Conservation (phyloP, 768 basidiomycete genomes). For the Exidia glandulosa region DNA sequence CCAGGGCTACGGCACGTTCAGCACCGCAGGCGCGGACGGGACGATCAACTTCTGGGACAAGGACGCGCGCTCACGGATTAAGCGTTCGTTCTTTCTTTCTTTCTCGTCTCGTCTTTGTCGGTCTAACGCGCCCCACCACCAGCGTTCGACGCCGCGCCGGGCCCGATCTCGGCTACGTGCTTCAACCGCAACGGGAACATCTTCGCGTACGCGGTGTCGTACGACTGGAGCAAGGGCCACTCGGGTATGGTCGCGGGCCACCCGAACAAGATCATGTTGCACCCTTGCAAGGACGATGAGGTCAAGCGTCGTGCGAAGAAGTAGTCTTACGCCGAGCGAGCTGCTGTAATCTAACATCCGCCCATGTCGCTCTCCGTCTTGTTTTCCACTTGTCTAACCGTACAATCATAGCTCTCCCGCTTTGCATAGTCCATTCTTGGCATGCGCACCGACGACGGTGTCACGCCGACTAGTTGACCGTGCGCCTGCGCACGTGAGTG, state of each 20-base stretch:
- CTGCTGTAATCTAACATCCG: no score
- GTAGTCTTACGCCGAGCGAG: no score
- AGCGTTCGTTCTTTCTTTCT: constrained; percentile 40
- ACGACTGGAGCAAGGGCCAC: constrained; percentile 91
- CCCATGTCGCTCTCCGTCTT: no score
- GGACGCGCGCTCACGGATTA: constrained; percentile 82
- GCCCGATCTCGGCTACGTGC: constrained; percentile 66
- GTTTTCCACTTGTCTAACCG: no score
- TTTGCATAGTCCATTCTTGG: no score
- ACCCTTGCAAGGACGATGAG: constrained; percentile 30
- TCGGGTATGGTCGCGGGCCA: constrained; percentile 61
- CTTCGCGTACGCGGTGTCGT: constrained; percentile 86
- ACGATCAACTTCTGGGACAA: constrained; percentile 94
- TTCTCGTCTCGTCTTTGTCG: constrained; percentile 2
- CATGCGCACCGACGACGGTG: no score
- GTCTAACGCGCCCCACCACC: constrained; percentile 1
- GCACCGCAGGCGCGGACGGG: constrained; percentile 74
- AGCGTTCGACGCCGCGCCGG: constrained; percentile 67
- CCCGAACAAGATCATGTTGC: constrained; percentile 30
- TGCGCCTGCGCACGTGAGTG: no score
- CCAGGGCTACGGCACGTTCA: constrained; percentile 74
- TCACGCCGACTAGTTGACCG: no score
- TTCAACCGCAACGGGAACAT: constrained; percentile 86
- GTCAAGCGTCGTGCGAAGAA: constrained; percentile 23
- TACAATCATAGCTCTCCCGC: no score